Evolutionary conservation across 164 flowering plant species (phyloP).

Genomic region (Liriodendron chinense): DNA sequence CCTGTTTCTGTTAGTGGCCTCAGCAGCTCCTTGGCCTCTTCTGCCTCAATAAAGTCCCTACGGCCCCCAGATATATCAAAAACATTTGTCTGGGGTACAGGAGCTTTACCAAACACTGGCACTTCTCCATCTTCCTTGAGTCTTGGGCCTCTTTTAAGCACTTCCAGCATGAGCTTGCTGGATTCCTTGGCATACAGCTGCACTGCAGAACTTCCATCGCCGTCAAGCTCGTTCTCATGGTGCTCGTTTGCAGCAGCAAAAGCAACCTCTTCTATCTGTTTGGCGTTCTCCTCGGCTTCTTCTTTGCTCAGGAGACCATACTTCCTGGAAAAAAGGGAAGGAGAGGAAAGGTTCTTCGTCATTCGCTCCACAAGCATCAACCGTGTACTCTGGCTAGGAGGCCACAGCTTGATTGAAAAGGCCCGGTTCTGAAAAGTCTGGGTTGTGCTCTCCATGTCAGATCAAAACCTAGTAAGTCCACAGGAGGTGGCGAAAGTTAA

Average conservation of each 20-base stretch:
- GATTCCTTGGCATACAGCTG: constrained; percentile 94
- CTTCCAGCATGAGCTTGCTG: constrained; percentile 75
- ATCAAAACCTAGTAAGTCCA: background rate
- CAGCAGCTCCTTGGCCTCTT: constrained; percentile 70
- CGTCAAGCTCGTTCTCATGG: constrained; percentile 85
- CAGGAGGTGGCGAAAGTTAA: too few relatives aligned
- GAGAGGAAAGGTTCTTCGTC: constrained; percentile 67
- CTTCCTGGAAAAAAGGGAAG: constrained; percentile 72
- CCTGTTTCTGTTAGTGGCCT: constrained; percentile 58
- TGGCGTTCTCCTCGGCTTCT: constrained; percentile 80
- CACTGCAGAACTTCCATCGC: constrained; percentile 94
- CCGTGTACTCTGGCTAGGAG: constrained; percentile 83
- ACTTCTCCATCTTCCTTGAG: constrained; percentile 25
- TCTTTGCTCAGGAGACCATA: constrained; percentile 58
- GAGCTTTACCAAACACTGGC: constrained; percentile 16
- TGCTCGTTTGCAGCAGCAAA: constrained; percentile 63
- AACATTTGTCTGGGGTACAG: constrained; percentile 27
- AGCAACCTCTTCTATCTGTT: constrained; percentile 69
- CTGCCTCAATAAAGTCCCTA: constrained; percentile 70
- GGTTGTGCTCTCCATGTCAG: constrained; percentile 34
- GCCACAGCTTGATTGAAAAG: constrained; percentile 86
- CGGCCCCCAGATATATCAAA: constrained; percentile 81
- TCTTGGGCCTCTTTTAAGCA: constrained; percentile 59
- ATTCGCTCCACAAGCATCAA: constrained; percentile 73
- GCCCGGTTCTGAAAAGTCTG: constrained; percentile 31